phyloP scores from a whole-genome alignment of 768 basidiomycete species.

The Mrakia blollopis region DNA sequence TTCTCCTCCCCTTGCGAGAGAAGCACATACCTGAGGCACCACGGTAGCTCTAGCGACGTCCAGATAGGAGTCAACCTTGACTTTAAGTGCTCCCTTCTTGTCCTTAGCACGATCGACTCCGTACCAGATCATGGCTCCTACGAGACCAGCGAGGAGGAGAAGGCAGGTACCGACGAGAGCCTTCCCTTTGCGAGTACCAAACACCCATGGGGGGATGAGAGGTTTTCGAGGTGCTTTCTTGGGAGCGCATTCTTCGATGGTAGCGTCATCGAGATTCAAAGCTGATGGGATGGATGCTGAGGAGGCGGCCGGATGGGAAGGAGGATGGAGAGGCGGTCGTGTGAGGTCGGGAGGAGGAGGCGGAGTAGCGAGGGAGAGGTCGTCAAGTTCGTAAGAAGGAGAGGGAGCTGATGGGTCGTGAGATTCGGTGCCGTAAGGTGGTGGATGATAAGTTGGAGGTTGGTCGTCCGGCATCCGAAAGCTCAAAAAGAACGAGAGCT shows the following conservation, averaged over 20 bases:
- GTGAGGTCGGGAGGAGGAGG: neutral
- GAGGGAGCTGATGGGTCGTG: too few species aligned
- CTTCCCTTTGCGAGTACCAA: neutral
- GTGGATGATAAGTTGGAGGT: too few species aligned
- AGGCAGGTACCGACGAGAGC: neutral
- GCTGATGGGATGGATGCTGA: neutral
- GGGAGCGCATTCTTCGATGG: conserved; percentile 3
- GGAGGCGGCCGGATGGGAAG: neutral
- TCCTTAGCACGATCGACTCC: neutral
- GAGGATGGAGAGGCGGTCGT: too few species aligned
- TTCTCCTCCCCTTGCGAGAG: too few species aligned
- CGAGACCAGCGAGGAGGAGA: neutral
- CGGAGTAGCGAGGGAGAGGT: neutral
- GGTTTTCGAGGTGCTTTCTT: neutral
- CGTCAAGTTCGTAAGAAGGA: neutral
- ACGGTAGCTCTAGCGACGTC: neutral
- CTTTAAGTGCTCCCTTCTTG: neutral
- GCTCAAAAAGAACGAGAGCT: too few species aligned
- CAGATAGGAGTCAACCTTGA: neutral
- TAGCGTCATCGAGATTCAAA: neutral
- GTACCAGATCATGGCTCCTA: neutral
- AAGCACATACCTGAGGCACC: neutral
- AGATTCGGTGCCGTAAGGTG: too few species aligned
- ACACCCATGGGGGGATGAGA: neutral
- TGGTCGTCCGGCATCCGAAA: too few species aligned